Base-by-base conservation (phyloP, 2,329 filamentous ascomycete species). In the Amauroascus niger region DNA sequence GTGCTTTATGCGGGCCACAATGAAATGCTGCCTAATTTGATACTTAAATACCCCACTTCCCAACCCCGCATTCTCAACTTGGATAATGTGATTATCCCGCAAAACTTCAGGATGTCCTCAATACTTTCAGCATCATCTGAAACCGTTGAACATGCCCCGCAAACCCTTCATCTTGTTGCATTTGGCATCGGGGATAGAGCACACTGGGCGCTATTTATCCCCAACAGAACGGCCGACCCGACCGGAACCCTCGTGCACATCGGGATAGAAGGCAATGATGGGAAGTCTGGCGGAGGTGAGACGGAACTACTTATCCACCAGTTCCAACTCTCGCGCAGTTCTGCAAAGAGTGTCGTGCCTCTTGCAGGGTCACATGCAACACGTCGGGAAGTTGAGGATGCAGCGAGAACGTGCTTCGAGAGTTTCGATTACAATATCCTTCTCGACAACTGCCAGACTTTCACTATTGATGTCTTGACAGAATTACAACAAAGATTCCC, bases 391-490 rank as follows among this genome's bases (percentile, higher is more conserved):
- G n/a, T n/a, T n/a, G n/a, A n/a, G n/a, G n/a, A n/a, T n/a, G n/a
- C n/a, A n/a, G n/a, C n/a, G n/a, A n/a, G n/a, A n/a, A n/a, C n/a
- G n/a, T n/a, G n/a, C n/a, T n/a, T n/a, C n/a, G n/a, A n/a, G n/a
- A n/a, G n/a, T n/a, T n/a, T n/a, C n/a, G n/a, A n/a, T n/a, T n/a
- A n/a, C n/a, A n/a, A n/a, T n/a, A n/a, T n/a, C n/a, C n/a, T n/a
- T n/a, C n/a, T n/a, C n/a, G n/a, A n/a, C 22, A 32, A 30, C 24
- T 30, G 14, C 30, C 43, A 37, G 33, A 1, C 33, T 37, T 37
- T 22, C 40, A 22, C n/a, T n/a, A 44, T 44, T 44, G 40, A 44
- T 32, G 45, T 48, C 45, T 48, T 48, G 45, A 32, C 45, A 6
- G 11, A 48, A 48, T 44, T 44, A 48, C 45, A 13, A 48, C 3